phyloP scores from a whole-genome alignment of 805 yeast genomes.

The Ogataea sp. region DNA sequence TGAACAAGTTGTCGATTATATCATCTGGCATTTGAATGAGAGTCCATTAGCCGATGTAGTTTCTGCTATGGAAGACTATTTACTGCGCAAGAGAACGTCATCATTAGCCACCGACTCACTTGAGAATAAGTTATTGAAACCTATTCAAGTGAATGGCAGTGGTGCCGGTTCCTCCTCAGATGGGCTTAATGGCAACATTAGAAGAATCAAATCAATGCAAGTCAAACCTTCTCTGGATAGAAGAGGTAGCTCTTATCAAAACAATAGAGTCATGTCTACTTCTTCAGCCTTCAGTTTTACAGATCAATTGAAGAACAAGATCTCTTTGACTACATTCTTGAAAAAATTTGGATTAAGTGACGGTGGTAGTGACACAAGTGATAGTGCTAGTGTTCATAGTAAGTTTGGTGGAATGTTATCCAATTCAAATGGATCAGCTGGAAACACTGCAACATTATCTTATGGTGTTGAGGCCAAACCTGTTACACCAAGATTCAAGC shows the following conservation, averaged over 20 bases:
- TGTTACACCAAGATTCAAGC: conserved; percentile 44
- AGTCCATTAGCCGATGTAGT: conserved; percentile 61
- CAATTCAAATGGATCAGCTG: neutral
- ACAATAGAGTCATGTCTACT: conserved; percentile 13
- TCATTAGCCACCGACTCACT: neutral
- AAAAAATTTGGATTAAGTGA: conserved; percentile 15
- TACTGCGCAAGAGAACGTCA: conserved; percentile 38
- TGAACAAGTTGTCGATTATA: conserved; percentile 64
- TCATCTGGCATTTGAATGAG: conserved; percentile 54
- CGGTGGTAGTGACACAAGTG: conserved; percentile 1
- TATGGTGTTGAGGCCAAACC: conserved; percentile 44
- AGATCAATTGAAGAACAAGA: conserved; percentile 13
- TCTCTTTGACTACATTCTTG: conserved; percentile 13
- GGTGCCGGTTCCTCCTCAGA: neutral
- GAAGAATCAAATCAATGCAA: conserved; percentile 19
- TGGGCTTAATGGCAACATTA: neutral
- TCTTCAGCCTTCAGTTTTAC: conserved; percentile 10
- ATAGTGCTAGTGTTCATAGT: conserved; percentile 10
- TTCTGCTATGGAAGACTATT: conserved; percentile 54
- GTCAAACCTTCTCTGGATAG: neutral
- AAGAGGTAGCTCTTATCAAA: conserved; percentile 1
- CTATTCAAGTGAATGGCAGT: conserved; percentile 5
- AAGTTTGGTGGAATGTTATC: conserved; percentile 15
- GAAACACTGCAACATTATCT: neutral
- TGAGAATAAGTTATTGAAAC: conserved; percentile 5